Percentiles rank a stretch among this genome's conserved stretches.
Conservation (phyloP, 352 stramenopile genomes). For the Pythium guiyangense region DNA sequence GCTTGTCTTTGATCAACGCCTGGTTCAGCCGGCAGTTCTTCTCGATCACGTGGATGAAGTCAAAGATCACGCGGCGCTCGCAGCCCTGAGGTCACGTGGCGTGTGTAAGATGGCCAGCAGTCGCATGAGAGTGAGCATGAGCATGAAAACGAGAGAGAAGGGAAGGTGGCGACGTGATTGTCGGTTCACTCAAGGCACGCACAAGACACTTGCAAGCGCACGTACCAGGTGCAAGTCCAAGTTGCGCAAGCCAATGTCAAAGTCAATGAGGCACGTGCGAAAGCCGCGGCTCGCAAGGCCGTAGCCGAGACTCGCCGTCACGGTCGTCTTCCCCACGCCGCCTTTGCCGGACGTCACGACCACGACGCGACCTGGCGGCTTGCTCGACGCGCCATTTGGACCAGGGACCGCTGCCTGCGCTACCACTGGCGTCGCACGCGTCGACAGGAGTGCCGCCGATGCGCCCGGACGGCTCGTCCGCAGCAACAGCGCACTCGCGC, state of each 20-base stretch:
- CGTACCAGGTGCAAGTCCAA: slow-evolving; percentile 85
- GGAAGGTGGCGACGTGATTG: no score
- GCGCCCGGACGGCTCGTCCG: no score
- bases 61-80: slow-evolving; percentile 92
- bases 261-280: slow-evolving; percentile 91
- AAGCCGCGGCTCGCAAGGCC: slow-evolving; percentile 78
- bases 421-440: slow-evolving; percentile 2
- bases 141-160: background rate
- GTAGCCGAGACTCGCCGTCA: slow-evolving; percentile 85
- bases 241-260: slow-evolving; percentile 92
- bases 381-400: background rate
- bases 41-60: slow-evolving; percentile 93
- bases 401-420: background rate
- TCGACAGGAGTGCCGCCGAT: slow-evolving; percentile 1
- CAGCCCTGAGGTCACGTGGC: no score
- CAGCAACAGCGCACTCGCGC: no score
- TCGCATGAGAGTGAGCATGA: no score
- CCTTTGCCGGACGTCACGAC: slow-evolving; percentile 92
- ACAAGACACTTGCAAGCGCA: no score
- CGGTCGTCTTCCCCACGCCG: slow-evolving; percentile 92
- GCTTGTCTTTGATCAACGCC: slow-evolving; percentile 90
- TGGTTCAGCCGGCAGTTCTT: slow-evolving; percentile 88
- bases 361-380: slow-evolving; percentile 60
- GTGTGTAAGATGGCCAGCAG: no score
- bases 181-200: no score